Base-by-base conservation (phyloP, 176 grass and related monocot genomes). In the Zoysia pacifica region DNA sequence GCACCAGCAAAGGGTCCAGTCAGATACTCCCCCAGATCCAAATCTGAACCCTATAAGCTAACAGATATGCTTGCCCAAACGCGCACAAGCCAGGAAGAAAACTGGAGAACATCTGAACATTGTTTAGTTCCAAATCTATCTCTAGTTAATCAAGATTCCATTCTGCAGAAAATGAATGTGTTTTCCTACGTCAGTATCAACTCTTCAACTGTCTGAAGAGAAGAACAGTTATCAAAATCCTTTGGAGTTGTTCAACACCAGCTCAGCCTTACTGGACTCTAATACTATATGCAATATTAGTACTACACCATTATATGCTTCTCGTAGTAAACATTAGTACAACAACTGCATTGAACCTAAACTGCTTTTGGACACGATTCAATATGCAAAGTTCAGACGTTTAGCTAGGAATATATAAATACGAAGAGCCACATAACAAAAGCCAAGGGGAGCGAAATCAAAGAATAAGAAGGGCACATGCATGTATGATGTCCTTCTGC, bases 11-110 rank as follows among this genome's bases (percentile, higher is more conserved):
- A 10, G 20, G 82, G 50, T 76, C 82, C 77, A 72, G 82, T 81
- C 78, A 85, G 82, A 85, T 77, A 81, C 65, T 77, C 43, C 38
- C 41, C 65, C 18, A 76, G 82, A 89, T 85, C 82, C 77, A 81
- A 85, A 89, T 89, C 82, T 81, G 66, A 76, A 88, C 70, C 61
- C 52, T 28, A 40, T 81, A 86, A 58, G 62, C 5, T 75, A 58
- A 70, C 65, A 80, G 47, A 81, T 65, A 65, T 77, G 58, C 28
- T 80, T 7, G 46, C 20, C 12, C 62, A 68, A 19, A 58, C 70
- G 13, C 76, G 12, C 54, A 56, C 65, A 20, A n/a, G 36, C 19
- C 56, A 72, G 71, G 76, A 77, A 70, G 35, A 74, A 73, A 69
- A 83, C 39, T 46, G 69, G 50, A 76, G 35, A 10, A 67, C 62